These are phyloP conservation scores for Mycena filopes DNA, from an alignment of 768 basidiomycete species.

Conservation along the genomic window DNA sequence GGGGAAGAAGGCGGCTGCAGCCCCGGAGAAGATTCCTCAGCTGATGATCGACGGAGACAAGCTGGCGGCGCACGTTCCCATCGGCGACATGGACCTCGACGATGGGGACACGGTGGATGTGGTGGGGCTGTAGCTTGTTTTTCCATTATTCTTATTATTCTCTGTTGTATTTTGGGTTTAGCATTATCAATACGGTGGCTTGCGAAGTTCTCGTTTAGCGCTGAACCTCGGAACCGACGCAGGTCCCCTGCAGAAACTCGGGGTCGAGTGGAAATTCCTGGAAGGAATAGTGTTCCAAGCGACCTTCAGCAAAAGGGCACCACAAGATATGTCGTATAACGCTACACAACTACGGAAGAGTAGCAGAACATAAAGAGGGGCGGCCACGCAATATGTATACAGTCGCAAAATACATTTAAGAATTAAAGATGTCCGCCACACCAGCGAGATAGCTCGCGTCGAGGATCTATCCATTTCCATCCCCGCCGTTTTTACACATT, in stretches of 20 bases:
- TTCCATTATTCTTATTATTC: neutral
- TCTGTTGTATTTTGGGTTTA: conserved; percentile 4
- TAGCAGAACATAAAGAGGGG: neutral
- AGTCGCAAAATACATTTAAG: conserved; percentile 15
- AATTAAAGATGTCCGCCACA: conserved; percentile 10
- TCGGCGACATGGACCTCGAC: conserved; percentile 77
- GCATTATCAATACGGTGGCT: neutral
- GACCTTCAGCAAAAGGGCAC: no score
- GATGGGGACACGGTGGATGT: conserved; percentile 87
- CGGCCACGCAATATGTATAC: neutral
- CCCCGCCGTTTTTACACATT: neutral
- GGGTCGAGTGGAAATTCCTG: no score
- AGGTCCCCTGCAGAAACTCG: no score
- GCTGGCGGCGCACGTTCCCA: conserved; percentile 66
- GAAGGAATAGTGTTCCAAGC: no score
- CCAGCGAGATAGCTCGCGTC: conserved; percentile 23
- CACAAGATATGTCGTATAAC: no score
- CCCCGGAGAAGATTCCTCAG: conserved; percentile 53
- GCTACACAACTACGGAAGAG: neutral
- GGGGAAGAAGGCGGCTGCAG: conserved; percentile 32
- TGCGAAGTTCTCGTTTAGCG: neutral
- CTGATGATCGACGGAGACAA: conserved; percentile 79
- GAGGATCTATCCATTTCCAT: conserved; percentile 9
- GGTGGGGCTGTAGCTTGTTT: conserved; percentile 58
- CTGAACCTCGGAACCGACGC: no score